Percentiles rank a stretch among this genome's conserved stretches.
phyloP scores from a whole-genome alignment of 306 rosid species.

The Arachis stenosperma region DNA sequence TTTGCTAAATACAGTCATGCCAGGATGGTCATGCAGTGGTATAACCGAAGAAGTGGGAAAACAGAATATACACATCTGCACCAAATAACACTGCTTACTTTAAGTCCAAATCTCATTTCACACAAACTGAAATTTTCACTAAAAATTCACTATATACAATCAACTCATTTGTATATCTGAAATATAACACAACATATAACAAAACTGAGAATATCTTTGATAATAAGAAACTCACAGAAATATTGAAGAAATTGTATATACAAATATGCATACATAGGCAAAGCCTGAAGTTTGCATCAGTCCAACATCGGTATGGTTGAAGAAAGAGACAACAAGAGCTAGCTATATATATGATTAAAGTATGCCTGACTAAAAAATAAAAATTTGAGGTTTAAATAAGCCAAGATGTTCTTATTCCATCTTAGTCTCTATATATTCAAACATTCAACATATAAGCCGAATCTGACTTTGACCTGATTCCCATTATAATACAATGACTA shows the following conservation, averaged over 20 bases:
- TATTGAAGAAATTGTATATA: neutral
- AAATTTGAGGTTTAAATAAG: slow-evolving; percentile 4
- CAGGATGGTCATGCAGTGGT: slow-evolving; percentile 98
- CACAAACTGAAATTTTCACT: slow-evolving; percentile 5
- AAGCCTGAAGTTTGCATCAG: slow-evolving; percentile 17
- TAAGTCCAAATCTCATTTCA: slow-evolving; percentile 30
- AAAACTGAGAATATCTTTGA: neutral
- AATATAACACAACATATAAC: slow-evolving; percentile 1
- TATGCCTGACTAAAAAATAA: neutral
- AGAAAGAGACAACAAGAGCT: slow-evolving; percentile 8
- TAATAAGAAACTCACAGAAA: neutral
- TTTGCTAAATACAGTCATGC: slow-evolving; percentile 96
- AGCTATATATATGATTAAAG: neutral
- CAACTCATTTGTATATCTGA: slow-evolving; percentile 29
- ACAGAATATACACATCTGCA: slow-evolving; percentile 92
- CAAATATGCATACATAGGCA: neutral
- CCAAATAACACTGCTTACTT: slow-evolving; percentile 21
- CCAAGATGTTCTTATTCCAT: slow-evolving; percentile 16
- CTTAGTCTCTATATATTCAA: slow-evolving; percentile 13
- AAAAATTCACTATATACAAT: slow-evolving; percentile 23
- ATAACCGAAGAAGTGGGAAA: slow-evolving; percentile 90
- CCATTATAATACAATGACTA: slow-evolving; percentile 1
- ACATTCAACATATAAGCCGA: slow-evolving; percentile 26
- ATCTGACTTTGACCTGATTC: slow-evolving; percentile 5
- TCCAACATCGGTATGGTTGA: neutral